Percentiles rank a stretch among this genome's conserved stretches.
phyloP scores from a whole-genome alignment of 257 asterid genomes.

The Solanum pennellii region DNA sequence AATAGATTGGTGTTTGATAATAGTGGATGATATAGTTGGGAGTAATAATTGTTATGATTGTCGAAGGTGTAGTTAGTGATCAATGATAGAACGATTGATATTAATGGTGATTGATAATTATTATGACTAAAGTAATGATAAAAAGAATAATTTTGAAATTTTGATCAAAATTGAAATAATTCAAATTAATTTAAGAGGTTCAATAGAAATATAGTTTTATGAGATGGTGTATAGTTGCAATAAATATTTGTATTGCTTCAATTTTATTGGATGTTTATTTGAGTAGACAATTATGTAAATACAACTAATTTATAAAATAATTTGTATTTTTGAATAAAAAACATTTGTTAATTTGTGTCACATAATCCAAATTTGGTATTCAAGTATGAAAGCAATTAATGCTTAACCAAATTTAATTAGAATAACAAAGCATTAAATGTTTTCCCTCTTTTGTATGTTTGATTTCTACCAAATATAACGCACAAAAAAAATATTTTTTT shows the following conservation, averaged over 20 bases:
- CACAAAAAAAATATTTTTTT: not conserved
- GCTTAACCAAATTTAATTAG: not conserved
- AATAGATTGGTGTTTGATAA: not conserved
- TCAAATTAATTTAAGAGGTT: not conserved
- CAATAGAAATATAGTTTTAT: not conserved
- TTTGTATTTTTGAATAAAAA: not conserved
- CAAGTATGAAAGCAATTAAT: not conserved
- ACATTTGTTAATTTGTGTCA: not conserved
- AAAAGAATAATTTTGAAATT: not conserved
- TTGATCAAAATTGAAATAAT: not conserved
- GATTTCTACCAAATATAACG: not conserved
- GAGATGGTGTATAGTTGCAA: not conserved
- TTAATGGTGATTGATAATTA: not conserved
- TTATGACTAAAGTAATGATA: not conserved
- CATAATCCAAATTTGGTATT: not conserved
- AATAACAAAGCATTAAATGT: not conserved
- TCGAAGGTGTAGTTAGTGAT: not conserved
- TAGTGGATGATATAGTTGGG: not conserved
- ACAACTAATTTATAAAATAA: not conserved
- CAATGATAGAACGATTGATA: not conserved
- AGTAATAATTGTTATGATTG: not conserved
- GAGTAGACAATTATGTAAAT: not conserved
- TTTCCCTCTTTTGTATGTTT: not conserved
- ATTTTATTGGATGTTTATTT: not conserved
- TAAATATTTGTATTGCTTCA: not conserved